Evolutionary conservation across 257 asterid genomes (phyloP), one percentile per base, ranked within the genome.

Genomic region (Haberlea rhodopensis): DNA sequence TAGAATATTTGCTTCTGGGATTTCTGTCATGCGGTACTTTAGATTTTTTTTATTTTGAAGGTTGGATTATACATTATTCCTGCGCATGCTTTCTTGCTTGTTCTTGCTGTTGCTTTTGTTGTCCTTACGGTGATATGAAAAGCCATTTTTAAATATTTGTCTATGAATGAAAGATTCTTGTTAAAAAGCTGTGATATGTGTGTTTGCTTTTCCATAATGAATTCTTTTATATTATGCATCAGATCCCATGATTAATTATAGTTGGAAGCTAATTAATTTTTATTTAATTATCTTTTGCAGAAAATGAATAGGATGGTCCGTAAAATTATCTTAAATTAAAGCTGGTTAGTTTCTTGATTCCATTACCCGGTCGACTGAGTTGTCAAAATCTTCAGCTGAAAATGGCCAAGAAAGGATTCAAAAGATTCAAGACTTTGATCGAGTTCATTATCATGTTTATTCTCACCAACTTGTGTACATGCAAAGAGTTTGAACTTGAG

Each of bases 401-500:
- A 55, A 84, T 80, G 90, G 80, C 62, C 52, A 64, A 28, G 61
- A 57, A 40, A 48, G 76, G 65, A 57, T 37, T 28, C 25, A 71
- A 75, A 69, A 23, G 63, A 22, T 67, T 0, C 37, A 24, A 67
- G 63, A 51, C 69, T 28, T 23, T 60, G 65, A 13, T 79, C 37
- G 26, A 45, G 67, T 66, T 74, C 16, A 20, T 74, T 60, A 46
- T 79, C 52, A 15, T 80, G 3, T 43, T 81, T 23, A 1, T 74
- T 65, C 53, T 78, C 71, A 60, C 71, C 62, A 62, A 20, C 77
- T 51, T 78, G 48, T 70, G 65, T 15, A 18, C 81, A 77, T 78
- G 85, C 84, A 74, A 29, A 53, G 83, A 78, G 11, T 27, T 59
- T 9, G 96, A 87, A 27, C 57, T 75, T 5, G 82, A 84, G 21